Percentiles rank a stretch among this genome's conserved stretches.
These are phyloP conservation scores for Ophiostoma angusticollis DNA, from an alignment of 2,329 filamentous ascomycete species.

Conservation along the genomic window DNA sequence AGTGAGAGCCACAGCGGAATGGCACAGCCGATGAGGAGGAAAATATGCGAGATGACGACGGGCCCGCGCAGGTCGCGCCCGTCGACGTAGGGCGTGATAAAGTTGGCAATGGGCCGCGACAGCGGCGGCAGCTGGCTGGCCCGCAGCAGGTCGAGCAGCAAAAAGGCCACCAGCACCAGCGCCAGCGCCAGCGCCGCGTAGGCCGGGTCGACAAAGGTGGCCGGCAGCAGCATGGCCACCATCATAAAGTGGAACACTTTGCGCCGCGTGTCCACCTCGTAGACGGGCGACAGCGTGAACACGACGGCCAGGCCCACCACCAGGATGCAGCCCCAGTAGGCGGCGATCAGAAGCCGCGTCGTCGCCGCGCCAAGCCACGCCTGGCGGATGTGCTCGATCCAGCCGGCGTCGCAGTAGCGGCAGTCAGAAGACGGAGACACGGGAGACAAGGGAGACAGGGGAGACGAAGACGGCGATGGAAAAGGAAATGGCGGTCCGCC, in stretches of 20 bases:
- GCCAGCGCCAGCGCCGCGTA: constrained; percentile 71
- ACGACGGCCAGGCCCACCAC: constrained; percentile 60
- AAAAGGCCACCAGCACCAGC: constrained; percentile 68
- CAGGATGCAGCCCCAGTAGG: constrained; percentile 62
- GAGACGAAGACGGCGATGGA: not conserved
- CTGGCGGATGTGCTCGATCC: constrained; percentile 53
- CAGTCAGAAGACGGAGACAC: constrained; percentile 15
- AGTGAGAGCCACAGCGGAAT: constrained; percentile 87
- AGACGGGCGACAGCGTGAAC: constrained; percentile 58
- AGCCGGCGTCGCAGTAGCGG: constrained; percentile 38
- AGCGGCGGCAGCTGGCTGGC: constrained; percentile 86
- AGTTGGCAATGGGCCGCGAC: constrained; percentile 71
- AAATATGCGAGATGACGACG: constrained; percentile 92
- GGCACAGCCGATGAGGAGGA: constrained; percentile 85
- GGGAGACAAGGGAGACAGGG: constrained; percentile 8
- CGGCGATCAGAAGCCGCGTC: constrained; percentile 62
- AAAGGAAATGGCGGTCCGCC: not conserved
- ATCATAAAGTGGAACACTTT: constrained; percentile 99
- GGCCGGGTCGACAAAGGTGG: constrained; percentile 73
- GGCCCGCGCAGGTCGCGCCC: constrained; percentile 85
- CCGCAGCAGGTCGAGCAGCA: constrained; percentile 77
- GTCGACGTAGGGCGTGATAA: constrained; percentile 88
- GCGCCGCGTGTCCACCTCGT: constrained; percentile 86
- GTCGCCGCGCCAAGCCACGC: constrained; percentile 60
- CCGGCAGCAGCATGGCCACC: constrained; percentile 87